Base-by-base conservation (phyloP, 768 basidiomycete species). In the Guyanaporus albipodus region DNA sequence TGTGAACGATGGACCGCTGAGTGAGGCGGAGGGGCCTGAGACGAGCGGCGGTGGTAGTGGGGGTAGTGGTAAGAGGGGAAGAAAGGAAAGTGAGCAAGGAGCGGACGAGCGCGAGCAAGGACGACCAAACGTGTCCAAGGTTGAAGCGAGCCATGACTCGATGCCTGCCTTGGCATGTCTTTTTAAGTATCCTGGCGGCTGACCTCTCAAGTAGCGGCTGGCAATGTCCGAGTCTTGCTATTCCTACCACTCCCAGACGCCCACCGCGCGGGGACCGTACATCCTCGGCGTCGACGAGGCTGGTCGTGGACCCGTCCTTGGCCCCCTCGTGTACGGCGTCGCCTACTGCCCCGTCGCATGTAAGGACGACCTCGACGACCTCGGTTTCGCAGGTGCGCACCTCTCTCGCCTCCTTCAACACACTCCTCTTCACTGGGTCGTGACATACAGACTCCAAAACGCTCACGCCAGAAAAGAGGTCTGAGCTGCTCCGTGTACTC, bases 251-350 rank as follows among this genome's bases (percentile, higher is more conserved):
- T 87, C 87, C 0, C 75, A 81, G 2, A 76, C 64, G 0, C 89
- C 90, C 2, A 84, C 83, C 0, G 76, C 81, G 1, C 46, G 66
- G 1, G 90, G 90, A 0, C 86, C 87, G 0, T 96, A 94, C 70
- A 90, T 97, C 39, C 84, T 99, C 40, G 96, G 96, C 19, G 93
- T 99, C n/a, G 96, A 99, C 66, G 96, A 99, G 64, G 96, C 96
- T 0, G 96, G 96, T 0, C 76, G 96, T 44, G 96, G 96, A 0
- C 96, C 95, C 18, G 95, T 95, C 2, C 73, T 99, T 0, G 95
- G 94, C 2, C 96, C 96, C 0, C 78, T 98, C 49, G 96, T 99
- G 0, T 98, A 99, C 59, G 95, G 89, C 7, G 82, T 95, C 21
- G 94, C 96, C 0, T 97, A 91, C 60, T 98, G 95, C 58, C 89